Base-by-base conservation (phyloP, 78 protist species). In the Pelomyxa schiedti region DNA sequence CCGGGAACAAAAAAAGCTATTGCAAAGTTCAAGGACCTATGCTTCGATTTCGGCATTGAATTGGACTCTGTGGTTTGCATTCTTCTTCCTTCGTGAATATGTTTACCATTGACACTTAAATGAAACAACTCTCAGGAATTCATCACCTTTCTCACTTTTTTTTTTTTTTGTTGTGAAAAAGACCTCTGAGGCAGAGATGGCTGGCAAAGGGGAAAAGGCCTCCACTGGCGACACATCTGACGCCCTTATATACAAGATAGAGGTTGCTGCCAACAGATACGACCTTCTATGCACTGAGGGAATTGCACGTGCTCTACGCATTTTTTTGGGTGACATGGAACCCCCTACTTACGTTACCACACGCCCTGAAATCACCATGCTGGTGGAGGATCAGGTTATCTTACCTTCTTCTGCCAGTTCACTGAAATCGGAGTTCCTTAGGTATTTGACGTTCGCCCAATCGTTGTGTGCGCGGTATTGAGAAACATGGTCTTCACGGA, bases 281-380 rank as follows among this genome's bases (percentile, higher is more conserved):
- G 99, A 98, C 53, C 77, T 97, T 3, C 89, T 95, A 29, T 96
- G 98, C 76, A 29, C 89, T 8, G 99, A 98, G 74, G 99, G 99
- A 24, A 53, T 97, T 36, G 77, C 78, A 2, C 72, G 79, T n/a
- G 95, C 97, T 3, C 85, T 97, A 26, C 58, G 76, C 36, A 88
- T 88, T 39, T 96, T 91, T 80, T 69, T 42, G 9, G 75, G 74
- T 8, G 30, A 67, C 35, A 9, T 3, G 26, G n/a, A 66, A 5
- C 75, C 81, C 32, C 95, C 94, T 9, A n/a, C 3, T 43, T 85
- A 81, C 38, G n/a, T 28, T 0, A 75, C 67, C 64, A 43, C 39
- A 28, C 58, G 74, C 32, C 82, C 88, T 47, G 43, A 73, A 1
- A 32, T 36, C 26, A 58, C 74, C 42, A 3, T 69, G 66, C 64